Evolutionary conservation across 2,329 filamentous ascomycete genomes (phyloP).

Genomic region (Colletotrichum sublineola): DNA sequence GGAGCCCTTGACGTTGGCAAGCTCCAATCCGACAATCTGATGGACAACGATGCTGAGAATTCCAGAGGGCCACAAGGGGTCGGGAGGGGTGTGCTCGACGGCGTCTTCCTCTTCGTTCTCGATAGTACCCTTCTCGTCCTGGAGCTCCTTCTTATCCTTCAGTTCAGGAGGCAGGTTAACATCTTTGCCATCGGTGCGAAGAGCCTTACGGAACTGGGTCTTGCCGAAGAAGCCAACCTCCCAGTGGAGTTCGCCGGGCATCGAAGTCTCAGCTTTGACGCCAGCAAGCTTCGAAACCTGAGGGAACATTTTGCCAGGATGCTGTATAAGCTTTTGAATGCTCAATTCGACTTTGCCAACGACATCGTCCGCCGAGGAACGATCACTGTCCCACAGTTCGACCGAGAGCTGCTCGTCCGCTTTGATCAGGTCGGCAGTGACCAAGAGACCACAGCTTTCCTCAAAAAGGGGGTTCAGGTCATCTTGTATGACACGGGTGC

Average conservation of each 20-base stretch:
- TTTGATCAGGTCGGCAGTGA: slow-evolving; percentile 91
- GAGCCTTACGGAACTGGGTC: slow-evolving; percentile 85
- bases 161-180: slow-evolving; percentile 80
- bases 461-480: slow-evolving; percentile 94
- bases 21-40: slow-evolving; percentile 93
- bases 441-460: slow-evolving; percentile 86
- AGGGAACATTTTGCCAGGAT: slow-evolving; percentile 92
- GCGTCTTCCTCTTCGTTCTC: slow-evolving; percentile 83
- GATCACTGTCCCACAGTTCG: slow-evolving; percentile 96
- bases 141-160: slow-evolving; percentile 79
- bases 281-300: slow-evolving; percentile 87
- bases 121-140: slow-evolving; percentile 87
- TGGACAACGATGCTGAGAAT: slow-evolving; percentile 89
- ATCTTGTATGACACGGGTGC: slow-evolving; percentile 94
- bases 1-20: slow-evolving; percentile 91
- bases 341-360: slow-evolving; percentile 95
- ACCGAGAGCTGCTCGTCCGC: slow-evolving; percentile 93
- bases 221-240: slow-evolving; percentile 96
- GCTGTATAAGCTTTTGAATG: slow-evolving; percentile 94
- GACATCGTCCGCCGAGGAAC: slow-evolving; percentile 92
- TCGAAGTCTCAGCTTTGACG: slow-evolving; percentile 84
- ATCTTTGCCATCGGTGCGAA: slow-evolving; percentile 90
- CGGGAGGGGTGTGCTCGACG: slow-evolving; percentile 89
- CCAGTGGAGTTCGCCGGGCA: slow-evolving; percentile 96
- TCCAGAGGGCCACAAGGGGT: slow-evolving; percentile 96